These are phyloP conservation scores for Daldinia concentrica DNA, from an alignment of 495 filamentous ascomycete species.

Conservation along the genomic window DNA sequence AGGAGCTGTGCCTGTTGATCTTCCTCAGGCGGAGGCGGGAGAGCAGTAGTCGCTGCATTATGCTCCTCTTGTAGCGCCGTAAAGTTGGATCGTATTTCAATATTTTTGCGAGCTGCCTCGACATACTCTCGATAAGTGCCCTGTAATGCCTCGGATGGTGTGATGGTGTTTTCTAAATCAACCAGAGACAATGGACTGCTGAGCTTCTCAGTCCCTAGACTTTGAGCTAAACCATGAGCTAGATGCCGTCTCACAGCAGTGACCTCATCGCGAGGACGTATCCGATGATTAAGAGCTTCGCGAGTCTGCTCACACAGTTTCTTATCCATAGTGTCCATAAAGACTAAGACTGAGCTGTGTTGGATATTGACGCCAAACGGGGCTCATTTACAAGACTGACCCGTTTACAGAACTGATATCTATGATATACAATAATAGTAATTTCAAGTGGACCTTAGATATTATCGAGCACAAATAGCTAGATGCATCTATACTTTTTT, in stretches of 20 bases:
- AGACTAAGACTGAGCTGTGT: not conserved
- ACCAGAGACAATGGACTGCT: constrained; percentile 52
- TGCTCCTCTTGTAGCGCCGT: constrained; percentile 47
- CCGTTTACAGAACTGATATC: not conserved
- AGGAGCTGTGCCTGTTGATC: constrained; percentile 48
- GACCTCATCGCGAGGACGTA: constrained; percentile 52
- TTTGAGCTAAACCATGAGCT: constrained; percentile 45
- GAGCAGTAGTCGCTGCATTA: constrained; percentile 25
- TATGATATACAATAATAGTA: not conserved
- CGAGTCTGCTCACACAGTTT: constrained; percentile 32
- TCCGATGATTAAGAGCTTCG: constrained; percentile 40
- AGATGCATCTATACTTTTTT: not conserved
- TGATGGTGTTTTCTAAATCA: constrained; percentile 40
- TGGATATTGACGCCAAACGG: not conserved
- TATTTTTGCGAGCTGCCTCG: constrained; percentile 66
- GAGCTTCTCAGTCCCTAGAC: constrained; percentile 41
- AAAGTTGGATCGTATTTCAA: constrained; percentile 62
- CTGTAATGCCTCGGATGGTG: constrained; percentile 33
- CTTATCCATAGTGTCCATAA: constrained; percentile 32
- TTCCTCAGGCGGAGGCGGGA: constrained; percentile 22
- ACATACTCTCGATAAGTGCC: constrained; percentile 63
- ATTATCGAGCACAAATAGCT: not conserved
- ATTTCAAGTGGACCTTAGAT: not conserved
- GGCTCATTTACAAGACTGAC: not conserved
- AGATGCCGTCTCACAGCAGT: constrained; percentile 45